Evolutionary conservation across 1,139 yeast genomes (phyloP).

Genomic region (Debaryomyces singareniensis): DNA sequence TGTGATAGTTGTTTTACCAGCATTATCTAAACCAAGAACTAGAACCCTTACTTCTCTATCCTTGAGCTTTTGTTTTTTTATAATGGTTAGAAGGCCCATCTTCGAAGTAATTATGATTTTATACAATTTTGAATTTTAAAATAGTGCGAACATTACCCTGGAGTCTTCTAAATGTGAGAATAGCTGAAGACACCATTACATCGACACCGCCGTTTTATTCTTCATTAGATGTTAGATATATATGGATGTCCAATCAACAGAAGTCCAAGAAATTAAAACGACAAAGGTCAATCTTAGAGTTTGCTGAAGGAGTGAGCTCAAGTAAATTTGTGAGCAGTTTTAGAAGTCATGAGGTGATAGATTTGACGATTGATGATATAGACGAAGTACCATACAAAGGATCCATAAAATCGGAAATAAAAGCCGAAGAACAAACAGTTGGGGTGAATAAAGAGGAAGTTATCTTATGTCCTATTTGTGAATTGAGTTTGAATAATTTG

Average conservation of each 20-base stretch:
- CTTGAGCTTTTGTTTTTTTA: constrained; percentile 75
- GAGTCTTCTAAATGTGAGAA: too few species aligned
- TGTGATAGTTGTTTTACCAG: constrained; percentile 83
- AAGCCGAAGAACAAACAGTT: constrained; percentile 1
- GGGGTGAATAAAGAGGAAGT: constrained; percentile 2
- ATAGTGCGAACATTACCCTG: too few species aligned
- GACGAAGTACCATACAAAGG: constrained; percentile 1
- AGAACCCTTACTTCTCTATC: constrained; percentile 73
- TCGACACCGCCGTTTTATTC: too few species aligned
- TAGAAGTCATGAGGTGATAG: constrained; percentile 5
- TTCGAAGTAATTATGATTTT: too few species aligned
- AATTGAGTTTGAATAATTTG: constrained; percentile 23
- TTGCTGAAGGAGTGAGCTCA: constrained; percentile 3
- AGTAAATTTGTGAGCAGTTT: constrained; percentile 1
- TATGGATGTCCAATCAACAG: too few species aligned
- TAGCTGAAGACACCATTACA: too few species aligned
- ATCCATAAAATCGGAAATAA: neutral
- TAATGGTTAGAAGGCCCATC: constrained; percentile 83
- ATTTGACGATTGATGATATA: constrained; percentile 4
- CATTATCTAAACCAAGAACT: constrained; percentile 78
- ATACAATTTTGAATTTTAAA: too few species aligned
- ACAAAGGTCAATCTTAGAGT: constrained; percentile 12
- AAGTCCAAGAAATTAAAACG: constrained; percentile 2
- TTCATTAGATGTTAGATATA: too few species aligned
- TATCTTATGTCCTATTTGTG: constrained; percentile 47